Evolutionary conservation across 768 basidiomycete genomes (phyloP), one percentile per base, ranked within the genome.

Genomic region (Boletus vinaceobasis): DNA sequence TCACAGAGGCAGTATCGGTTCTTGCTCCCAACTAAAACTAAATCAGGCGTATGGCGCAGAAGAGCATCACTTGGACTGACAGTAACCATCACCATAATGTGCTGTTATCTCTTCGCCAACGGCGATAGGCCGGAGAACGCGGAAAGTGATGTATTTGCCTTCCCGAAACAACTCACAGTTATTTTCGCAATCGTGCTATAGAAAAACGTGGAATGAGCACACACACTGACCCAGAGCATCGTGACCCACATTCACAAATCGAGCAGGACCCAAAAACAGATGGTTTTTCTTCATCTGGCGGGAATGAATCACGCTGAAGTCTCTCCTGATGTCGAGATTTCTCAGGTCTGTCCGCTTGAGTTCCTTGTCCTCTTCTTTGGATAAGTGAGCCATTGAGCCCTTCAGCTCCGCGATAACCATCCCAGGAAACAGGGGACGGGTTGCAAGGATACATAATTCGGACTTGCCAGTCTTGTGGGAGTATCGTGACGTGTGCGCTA

Each of bases 231-330:
- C 31, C 7, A 52, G 29, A 43, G 26, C 14, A 43, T 21, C 35
- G 60, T 50, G 38, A 74, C 88, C 79, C 72, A 93, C 91, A 68
- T 93, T 93, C 57, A 93, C 91, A 74, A 93, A 93, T 66, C 91
- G 87, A 73, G 91, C 92, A 48, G 91, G 92, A 10, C 91, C 91
- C 68, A 93, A 76, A 75, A 93, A 93, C 65, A 93, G 77, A 74
- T 93, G 90, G 64, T 91, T 93, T 73, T 90, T 90, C 77, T 93
- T 93, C 81, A 90, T 87, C 70, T 90, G 88, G 65, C 87, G 89
- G 33, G 90, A 92, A 71, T 93, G 90, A 50, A 93, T 92, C 65
- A 93, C 91, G 69, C 89, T 92, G 68, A 93, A 93, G 69, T 93
- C 91, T 64, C 89, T 78, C 56, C 91, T 83, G 59, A 90, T 90